Evolutionary conservation across 208 protist genomes (phyloP), one percentile per base, ranked within the genome.

Genomic region (Acanthamoeba pearcei): DNA sequence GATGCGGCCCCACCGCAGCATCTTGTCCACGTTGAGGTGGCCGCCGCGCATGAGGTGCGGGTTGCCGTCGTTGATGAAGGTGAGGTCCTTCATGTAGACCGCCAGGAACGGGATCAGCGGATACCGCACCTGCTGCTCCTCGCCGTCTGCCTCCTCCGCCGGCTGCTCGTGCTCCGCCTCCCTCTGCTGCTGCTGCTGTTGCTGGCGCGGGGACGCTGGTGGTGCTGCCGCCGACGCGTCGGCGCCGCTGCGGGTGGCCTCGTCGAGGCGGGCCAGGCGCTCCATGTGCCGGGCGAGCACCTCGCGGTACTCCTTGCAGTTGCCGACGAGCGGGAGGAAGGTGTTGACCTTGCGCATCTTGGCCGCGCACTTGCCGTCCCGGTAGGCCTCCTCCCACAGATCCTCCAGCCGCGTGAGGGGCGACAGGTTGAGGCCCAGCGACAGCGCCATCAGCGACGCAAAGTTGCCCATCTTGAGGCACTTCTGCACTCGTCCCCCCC

Each of bases 321-420:
- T 72, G n/a, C 66, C 66, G 22, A 72, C 66, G 17, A 72, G 66
- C 17, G 66, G 66, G 1, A 72, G 66, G 27, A n/a, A 72, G 1
- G 10, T 10, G 66, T 72, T 72, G 66, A 72, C 29, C 66, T 72
- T 72, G 13, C 66, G 66, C 66, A 72, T 72, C 66, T 72, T 72
- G 29, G 66, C 29, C n/a, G 66, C 66, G 4, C n/a, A 38, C 29
- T 72, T 72, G 66, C 66, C 66, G 29, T 72, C 66, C 5, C 66
- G 13, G n/a, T 38, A 72, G 66, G 66, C 66, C 24, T 72, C 66
- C n/a, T 72, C 29, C 66, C 66, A 72, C 66, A 72, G 66, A 1
- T 72, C 66, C 24, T 72, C 66, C 22, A 72, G 66, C 29, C 66
- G 66, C 22, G 66, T 72, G 66, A 72, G 66, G 17, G 66, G 66